phyloP scores from a whole-genome alignment of 1,284 basidiomycete species.

The Trichosporon sp. region DNA sequence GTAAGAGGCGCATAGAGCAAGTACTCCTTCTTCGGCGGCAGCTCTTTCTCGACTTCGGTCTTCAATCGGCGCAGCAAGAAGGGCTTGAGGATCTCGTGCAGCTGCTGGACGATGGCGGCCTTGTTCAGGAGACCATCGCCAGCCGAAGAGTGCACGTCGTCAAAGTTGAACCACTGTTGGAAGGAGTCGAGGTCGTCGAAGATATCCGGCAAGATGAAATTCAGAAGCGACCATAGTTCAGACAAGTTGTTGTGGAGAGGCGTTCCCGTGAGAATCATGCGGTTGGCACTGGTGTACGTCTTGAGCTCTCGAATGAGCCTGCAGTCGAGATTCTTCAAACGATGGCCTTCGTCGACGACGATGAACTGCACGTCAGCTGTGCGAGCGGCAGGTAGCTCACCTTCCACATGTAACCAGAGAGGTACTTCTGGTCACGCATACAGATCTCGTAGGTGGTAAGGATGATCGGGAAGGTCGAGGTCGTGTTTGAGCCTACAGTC shows the following conservation, averaged over 20 bases:
- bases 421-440: constrained; percentile 68
- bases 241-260: constrained; percentile 92
- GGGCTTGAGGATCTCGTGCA: constrained; percentile 88
- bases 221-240: constrained; percentile 90
- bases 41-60: constrained; percentile 75
- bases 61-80: constrained; percentile 92
- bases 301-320: constrained; percentile 84
- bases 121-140: constrained; percentile 54
- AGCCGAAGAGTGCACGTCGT: constrained; percentile 31
- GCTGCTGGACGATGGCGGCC: constrained; percentile 61
- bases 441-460: constrained; percentile 92
- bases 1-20: constrained; percentile 86
- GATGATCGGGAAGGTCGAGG: constrained; percentile 49
- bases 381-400: not conserved
- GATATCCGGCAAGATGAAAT: constrained; percentile 87
- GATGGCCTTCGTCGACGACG: constrained; percentile 92
- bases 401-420: constrained; percentile 72
- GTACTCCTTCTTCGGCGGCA: constrained; percentile 87
- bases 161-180: constrained; percentile 70
- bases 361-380: constrained; percentile 55
- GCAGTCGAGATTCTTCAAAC: constrained; percentile 38
- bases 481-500: constrained; percentile 29
- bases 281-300: constrained; percentile 72
- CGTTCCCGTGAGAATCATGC: constrained; percentile 90
- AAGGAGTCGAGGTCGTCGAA: constrained; percentile 86